phyloP scores from a whole-genome alignment of 2,329 filamentous ascomycete genomes.

The Pseudofabraea citricarpa region DNA sequence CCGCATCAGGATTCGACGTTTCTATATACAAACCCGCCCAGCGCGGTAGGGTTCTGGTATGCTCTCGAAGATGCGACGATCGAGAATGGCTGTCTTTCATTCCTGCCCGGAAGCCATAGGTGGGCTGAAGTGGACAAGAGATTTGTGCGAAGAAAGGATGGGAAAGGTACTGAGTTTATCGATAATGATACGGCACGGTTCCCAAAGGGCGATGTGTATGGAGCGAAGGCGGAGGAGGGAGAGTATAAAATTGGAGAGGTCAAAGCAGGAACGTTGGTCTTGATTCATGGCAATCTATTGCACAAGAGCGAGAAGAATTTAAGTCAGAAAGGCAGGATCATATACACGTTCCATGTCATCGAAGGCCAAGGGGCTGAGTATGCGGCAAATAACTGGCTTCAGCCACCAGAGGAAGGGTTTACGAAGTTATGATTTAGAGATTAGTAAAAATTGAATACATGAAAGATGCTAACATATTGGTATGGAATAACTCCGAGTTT shows the following conservation, averaged over 20 bases:
- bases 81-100: slow-evolving; percentile 85
- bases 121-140: slow-evolving; percentile 66
- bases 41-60: slow-evolving; percentile 95
- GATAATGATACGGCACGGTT: slow-evolving; percentile 63
- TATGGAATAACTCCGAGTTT: not conserved
- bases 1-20: slow-evolving; percentile 93
- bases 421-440: slow-evolving; percentile 32
- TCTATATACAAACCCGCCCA: slow-evolving; percentile 82
- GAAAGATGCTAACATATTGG: not conserved
- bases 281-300: slow-evolving; percentile 93
- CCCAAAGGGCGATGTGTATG: slow-evolving; percentile 47
- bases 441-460: not conserved
- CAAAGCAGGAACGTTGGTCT: slow-evolving; percentile 81
- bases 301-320: slow-evolving; percentile 95
- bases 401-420: slow-evolving; percentile 77
- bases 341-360: slow-evolving; percentile 97
- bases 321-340: slow-evolving; percentile 81
- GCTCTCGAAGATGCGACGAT: slow-evolving; percentile 86
- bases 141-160: slow-evolving; percentile 62
- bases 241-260: slow-evolving; percentile 80
- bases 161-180: slow-evolving; percentile 62
- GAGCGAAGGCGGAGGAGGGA: slow-evolving; percentile 39
- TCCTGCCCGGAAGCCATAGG: slow-evolving; percentile 76
- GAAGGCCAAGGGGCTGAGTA: slow-evolving; percentile 72
- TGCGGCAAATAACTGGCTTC: slow-evolving; percentile 88